Base-by-base conservation (phyloP, 1,139 yeast species). In the Debaryomycetaceae sp. region DNA sequence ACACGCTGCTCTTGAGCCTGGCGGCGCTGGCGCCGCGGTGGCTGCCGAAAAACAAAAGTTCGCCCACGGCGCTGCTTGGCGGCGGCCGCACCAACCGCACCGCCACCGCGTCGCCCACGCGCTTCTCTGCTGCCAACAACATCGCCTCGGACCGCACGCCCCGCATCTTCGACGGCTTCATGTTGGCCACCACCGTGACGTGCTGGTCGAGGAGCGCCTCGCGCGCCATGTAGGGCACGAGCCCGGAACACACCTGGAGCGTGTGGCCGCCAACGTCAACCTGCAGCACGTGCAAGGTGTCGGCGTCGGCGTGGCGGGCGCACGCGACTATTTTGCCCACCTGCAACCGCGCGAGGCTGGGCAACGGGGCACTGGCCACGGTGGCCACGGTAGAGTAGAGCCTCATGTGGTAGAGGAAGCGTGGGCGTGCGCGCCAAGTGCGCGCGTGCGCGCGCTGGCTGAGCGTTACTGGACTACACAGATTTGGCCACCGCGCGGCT, bases 111-210 rank as follows among this genome's bases (percentile, higher is more conserved):
- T 20, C 25, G 6, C 26, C 43, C 5, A 12, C 15, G 9, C 16
- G 34, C 23, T 28, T 40, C 28, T 45, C 67, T 2, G 79, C 73
- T 4, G 82, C 82, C 19, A 77, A 45, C 2, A 77, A 44, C 83
- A 77, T 77, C 1, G 78, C 83, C 37, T 72, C 70, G 0, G 81
- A 74, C 31, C 43, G 49, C 12, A 69, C 62, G 3, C 83, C 83
- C 57, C 96, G 76, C 95, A 89, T 84, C 49, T 76, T 82, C 29
- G 84, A 94, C 8, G 95, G 94, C 64, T 86, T 88, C 61, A 88
- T 71, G 65, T 86, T 86, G 42, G 94, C 86, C 42, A 88, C 83
- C 30, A 82, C 83, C 27, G 88, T 83, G 32, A 89, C 94, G 39
- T 72, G 67, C 48, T 93, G 78, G 53, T 81, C 71, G 60, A 81